Percentiles rank a stretch among this genome's conserved stretches.
Conservation (phyloP, 139 green algal species). For the Chlorella vulgaris region DNA sequence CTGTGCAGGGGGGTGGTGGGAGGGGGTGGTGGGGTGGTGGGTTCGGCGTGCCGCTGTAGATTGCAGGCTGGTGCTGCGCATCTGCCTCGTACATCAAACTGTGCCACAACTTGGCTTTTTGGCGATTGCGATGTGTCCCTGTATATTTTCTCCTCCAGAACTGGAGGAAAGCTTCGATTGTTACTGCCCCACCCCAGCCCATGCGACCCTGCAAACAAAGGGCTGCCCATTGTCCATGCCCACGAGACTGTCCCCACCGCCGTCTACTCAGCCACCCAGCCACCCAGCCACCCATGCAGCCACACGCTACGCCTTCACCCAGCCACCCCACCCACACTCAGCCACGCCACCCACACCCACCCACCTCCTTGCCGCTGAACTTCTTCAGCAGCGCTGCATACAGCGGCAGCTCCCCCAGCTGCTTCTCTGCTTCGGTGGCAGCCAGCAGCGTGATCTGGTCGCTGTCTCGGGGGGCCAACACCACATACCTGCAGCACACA, state of each 20-base stretch:
- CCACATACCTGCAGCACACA: constrained; percentile 84
- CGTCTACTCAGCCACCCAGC: no score
- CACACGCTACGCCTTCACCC: neutral
- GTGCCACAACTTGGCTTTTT: no score
- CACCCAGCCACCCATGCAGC: no score
- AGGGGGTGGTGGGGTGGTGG: neutral
- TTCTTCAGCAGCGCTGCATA: neutral
- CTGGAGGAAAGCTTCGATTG: no score
- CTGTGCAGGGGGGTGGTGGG: constrained; percentile 15
- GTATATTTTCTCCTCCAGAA: no score
- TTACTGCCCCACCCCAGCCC: no score
- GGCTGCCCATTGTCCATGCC: no score
- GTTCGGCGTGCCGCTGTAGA: neutral
- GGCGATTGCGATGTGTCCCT: no score
- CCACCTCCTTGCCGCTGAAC: neutral
- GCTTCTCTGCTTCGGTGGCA: constrained; percentile 73
- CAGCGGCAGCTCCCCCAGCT: constrained; percentile 79
- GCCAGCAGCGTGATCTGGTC: constrained; percentile 89
- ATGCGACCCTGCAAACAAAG: no score
- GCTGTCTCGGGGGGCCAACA: constrained; percentile 81
- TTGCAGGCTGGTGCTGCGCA: neutral
- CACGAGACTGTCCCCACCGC: no score
- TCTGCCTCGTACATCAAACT: no score
- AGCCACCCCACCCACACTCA: neutral
- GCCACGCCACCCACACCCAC: neutral